phyloP scores from a whole-genome alignment of 2,329 filamentous ascomycete species.

The Monilinia laxa region DNA sequence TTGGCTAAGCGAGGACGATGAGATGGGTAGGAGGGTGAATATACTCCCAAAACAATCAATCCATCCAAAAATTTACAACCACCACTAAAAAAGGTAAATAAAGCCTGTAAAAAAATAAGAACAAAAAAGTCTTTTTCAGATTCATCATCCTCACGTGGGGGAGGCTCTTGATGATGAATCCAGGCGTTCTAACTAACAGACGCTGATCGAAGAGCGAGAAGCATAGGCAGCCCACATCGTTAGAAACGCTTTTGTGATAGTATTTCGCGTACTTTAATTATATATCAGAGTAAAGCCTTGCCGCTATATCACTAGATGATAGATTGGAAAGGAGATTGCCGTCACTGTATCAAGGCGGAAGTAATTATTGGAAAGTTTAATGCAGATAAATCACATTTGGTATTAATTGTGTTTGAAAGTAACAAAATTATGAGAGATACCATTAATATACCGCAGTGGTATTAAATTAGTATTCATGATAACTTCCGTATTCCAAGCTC shows the following conservation, averaged over 20 bases:
- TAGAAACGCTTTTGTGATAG: conserved; percentile 14
- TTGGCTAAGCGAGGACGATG: neutral
- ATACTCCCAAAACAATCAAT: neutral
- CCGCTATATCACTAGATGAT: neutral
- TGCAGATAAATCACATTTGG: neutral
- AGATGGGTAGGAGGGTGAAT: neutral
- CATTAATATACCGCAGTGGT: neutral
- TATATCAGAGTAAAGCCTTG: neutral
- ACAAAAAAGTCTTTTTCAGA: neutral
- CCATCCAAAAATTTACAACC: neutral
- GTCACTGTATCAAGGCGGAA: neutral
- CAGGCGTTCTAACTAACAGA: neutral
- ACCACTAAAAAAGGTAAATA: neutral
- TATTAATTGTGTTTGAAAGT: neutral
- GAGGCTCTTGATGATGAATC: conserved; percentile 12
- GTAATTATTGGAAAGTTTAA: neutral
- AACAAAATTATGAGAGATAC: too few relatives aligned
- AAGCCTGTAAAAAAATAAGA: too few relatives aligned
- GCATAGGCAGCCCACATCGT: neutral
- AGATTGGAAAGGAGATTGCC: neutral
- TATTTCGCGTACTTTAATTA: neutral
- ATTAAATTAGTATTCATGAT: too few relatives aligned
- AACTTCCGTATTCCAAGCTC: neutral
- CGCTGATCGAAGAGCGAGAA: conserved; percentile 11
- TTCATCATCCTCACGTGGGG: neutral